phyloP scores from a whole-genome alignment of 2,329 filamentous ascomycete species.

The Colletotrichum tropicale region DNA sequence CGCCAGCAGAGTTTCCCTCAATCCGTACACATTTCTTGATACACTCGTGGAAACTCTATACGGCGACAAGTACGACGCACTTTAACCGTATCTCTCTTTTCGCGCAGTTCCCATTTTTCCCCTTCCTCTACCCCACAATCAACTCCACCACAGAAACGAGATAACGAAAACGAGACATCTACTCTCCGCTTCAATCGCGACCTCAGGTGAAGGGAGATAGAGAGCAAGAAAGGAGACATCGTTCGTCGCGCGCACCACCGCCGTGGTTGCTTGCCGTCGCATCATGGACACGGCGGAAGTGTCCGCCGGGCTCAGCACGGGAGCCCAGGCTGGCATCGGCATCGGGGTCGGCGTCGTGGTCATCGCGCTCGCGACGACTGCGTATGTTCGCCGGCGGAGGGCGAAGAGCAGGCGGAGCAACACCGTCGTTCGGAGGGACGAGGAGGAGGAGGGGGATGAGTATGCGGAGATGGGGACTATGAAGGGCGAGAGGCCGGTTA shows the following conservation, averaged over 20 bases:
- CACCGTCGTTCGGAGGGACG: not conserved
- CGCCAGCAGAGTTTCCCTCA: not conserved
- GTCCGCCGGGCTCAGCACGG: not conserved
- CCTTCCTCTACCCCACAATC: not conserved
- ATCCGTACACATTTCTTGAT: not conserved
- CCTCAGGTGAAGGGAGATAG: not conserved
- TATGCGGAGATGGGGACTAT: not conserved
- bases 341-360: constrained; percentile 2
- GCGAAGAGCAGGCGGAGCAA: not conserved
- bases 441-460: not conserved
- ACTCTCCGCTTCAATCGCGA: not conserved
- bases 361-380: not conserved
- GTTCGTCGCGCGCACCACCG: not conserved
- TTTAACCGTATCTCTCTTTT: not conserved
- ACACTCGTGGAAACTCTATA: not conserved
- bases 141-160: not conserved
- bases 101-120: not conserved
- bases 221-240: too few relatives aligned
- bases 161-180: not conserved
- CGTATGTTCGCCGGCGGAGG: not conserved
- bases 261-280: not conserved
- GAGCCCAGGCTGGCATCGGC: constrained; percentile 9
- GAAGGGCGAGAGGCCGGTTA: not conserved
- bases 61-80: not conserved
- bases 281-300: not conserved